phyloP scores from a whole-genome alignment of 1,139 yeast genomes.

The Sugiyamaella pinicola region DNA sequence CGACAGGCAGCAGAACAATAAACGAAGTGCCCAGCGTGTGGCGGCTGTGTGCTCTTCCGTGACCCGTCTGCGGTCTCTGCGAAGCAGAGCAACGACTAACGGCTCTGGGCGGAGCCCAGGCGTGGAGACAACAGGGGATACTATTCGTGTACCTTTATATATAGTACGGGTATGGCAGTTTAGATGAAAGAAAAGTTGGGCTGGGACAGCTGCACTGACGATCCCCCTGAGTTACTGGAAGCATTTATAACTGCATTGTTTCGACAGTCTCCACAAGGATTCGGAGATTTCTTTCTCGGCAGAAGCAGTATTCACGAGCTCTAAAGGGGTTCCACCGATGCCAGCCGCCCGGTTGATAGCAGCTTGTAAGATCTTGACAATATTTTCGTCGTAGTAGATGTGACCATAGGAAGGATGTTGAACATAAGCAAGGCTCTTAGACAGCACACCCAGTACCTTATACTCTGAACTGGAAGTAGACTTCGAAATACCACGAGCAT shows the following conservation, averaged over 20 bases:
- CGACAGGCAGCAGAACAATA: too few species aligned
- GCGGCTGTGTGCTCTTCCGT: too few species aligned
- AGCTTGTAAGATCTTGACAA: neutral
- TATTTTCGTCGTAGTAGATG: neutral
- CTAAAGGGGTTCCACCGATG: neutral
- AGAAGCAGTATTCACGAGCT: neutral
- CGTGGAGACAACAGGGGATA: too few species aligned
- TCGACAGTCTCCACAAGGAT: slow-evolving; percentile 14
- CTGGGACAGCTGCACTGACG: slow-evolving; percentile 3
- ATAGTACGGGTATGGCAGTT: too few species aligned
- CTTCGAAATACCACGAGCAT: slow-evolving; percentile 1
- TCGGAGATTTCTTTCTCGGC: neutral
- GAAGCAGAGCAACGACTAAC: too few species aligned
- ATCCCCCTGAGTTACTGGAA: slow-evolving; percentile 14
- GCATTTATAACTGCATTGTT: neutral
- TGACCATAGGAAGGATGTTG: neutral
- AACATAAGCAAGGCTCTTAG: neutral
- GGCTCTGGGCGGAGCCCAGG: too few species aligned
- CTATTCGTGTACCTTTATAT: too few species aligned
- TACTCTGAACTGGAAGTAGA: neutral
- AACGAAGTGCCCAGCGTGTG: too few species aligned
- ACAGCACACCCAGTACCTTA: neutral
- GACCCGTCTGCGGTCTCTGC: too few species aligned
- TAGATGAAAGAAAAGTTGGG: neutral
- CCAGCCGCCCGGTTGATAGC: slow-evolving; percentile 4